These are phyloP conservation scores for Phalaenopsis hybrid DNA, from an alignment of 116 monocot species.

Conservation along the genomic window DNA sequence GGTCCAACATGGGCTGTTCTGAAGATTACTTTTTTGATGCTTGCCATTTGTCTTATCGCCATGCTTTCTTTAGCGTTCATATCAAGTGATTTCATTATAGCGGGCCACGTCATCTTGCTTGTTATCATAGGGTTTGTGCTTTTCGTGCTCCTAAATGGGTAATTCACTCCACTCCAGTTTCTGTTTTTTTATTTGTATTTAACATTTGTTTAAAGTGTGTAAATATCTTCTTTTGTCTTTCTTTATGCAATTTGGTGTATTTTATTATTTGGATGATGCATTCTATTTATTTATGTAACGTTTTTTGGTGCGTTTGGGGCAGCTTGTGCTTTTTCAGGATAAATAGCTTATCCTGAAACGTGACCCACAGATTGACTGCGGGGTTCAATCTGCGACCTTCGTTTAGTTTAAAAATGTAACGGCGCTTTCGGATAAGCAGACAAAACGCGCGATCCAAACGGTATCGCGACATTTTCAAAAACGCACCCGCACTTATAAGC, in stretches of 20 bases:
- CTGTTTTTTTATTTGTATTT: not conserved
- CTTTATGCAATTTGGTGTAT: not conserved
- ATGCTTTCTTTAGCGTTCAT: constrained; percentile 84
- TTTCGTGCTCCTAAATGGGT: constrained; percentile 77
- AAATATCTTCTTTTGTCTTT: not conserved
- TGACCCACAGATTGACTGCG: no score
- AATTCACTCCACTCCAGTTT: not conserved
- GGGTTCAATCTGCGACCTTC: no score
- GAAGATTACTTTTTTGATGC: constrained; percentile 62
- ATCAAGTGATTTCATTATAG: constrained; percentile 63
- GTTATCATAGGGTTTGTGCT: constrained; percentile 52
- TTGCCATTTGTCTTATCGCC: constrained; percentile 55
- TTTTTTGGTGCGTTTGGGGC: no score
- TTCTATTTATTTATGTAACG: not conserved
- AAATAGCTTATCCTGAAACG: no score
- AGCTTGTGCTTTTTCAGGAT: no score
- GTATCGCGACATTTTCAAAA: no score
- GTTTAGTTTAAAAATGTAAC: no score
- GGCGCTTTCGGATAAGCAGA: no score
- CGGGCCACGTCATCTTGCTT: constrained; percentile 62
- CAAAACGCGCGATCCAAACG: no score
- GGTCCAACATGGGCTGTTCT: constrained; percentile 74
- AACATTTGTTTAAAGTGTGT: not conserved
- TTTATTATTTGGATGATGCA: not conserved
- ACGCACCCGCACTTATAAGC: no score